phyloP scores from a whole-genome alignment of 2,329 filamentous ascomycete species.

The Albifimbria verrucaria region DNA sequence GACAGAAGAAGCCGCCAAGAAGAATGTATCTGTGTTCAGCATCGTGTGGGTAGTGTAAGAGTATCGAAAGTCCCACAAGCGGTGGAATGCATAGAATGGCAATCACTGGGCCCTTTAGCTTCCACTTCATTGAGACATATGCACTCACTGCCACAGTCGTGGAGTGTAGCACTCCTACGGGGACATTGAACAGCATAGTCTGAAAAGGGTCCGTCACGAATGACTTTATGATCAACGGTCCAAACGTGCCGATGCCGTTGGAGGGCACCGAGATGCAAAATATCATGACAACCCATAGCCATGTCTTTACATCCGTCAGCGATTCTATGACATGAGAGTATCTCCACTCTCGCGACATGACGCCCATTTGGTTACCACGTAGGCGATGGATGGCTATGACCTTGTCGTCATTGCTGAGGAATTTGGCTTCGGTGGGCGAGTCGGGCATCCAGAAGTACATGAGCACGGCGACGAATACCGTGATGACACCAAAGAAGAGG shows the following conservation, averaged over 20 bases:
- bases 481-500: slow-evolving; percentile 49
- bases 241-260: slow-evolving; percentile 57
- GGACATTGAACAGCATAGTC: slow-evolving; percentile 60
- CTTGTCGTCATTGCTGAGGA: slow-evolving; percentile 48
- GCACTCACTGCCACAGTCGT: slow-evolving; percentile 56
- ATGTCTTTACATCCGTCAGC: slow-evolving; percentile 55
- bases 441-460: slow-evolving; percentile 48
- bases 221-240: slow-evolving; percentile 55
- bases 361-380: slow-evolving; percentile 52
- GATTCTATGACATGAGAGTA: slow-evolving; percentile 51
- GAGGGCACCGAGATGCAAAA: slow-evolving; percentile 55
- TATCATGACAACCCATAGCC: slow-evolving; percentile 54
- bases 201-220: slow-evolving; percentile 56
- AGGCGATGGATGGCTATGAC: slow-evolving; percentile 52
- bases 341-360: slow-evolving; percentile 49
- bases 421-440: slow-evolving; percentile 47
- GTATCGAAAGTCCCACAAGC: slow-evolving; percentile 52
- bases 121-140: slow-evolving; percentile 50
- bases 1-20: slow-evolving; percentile 55
- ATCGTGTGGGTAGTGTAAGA: slow-evolving; percentile 47
- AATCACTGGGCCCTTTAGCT: slow-evolving; percentile 55
- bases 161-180: slow-evolving; percentile 57
- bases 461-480: slow-evolving; percentile 41
- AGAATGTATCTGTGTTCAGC: slow-evolving; percentile 43
- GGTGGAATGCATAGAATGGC: slow-evolving; percentile 53